Percentiles rank a stretch among this genome's conserved stretches.
These are phyloP conservation scores for Cyanidioschyzon merolae DNA, from an alignment of 23 red algal genomes.

Conservation along the genomic window DNA sequence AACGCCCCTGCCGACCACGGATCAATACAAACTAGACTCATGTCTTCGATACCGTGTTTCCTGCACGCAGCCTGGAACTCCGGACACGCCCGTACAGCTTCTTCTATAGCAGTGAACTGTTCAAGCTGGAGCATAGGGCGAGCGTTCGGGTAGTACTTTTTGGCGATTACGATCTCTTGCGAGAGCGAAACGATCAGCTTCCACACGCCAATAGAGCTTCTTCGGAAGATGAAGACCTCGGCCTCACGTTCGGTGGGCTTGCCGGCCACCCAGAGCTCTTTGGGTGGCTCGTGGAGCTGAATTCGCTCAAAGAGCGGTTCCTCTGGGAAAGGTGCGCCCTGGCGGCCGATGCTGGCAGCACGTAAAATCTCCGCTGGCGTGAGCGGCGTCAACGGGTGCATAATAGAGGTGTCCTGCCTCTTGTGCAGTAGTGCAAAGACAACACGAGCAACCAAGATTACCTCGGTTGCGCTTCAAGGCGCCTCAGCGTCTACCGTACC, in stretches of 20 bases:
- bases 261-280: neutral
- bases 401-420: neutral
- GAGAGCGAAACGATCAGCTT: conserved; percentile 11
- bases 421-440: too few relatives aligned
- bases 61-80: neutral
- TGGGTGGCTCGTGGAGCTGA: conserved; percentile 12
- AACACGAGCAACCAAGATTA: too few relatives aligned
- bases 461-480: too few relatives aligned
- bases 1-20: conserved; percentile 19
- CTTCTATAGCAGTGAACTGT: conserved; percentile 1
- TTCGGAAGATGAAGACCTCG: neutral
- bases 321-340: neutral
- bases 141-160: neutral
- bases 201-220: neutral
- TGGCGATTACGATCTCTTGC: neutral
- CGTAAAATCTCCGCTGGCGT: neutral
- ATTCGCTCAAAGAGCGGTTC: neutral
- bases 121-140: conserved; percentile 12
- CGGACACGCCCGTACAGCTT: neutral
- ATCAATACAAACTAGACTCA: conserved; percentile 18
- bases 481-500: neutral
- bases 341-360: neutral
- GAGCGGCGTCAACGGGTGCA: conserved; percentile 9
- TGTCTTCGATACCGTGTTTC: conserved; percentile 16
- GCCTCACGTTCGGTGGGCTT: neutral